Conservation (phyloP, 169 alveolate species). For the Babesia sp. region DNA sequence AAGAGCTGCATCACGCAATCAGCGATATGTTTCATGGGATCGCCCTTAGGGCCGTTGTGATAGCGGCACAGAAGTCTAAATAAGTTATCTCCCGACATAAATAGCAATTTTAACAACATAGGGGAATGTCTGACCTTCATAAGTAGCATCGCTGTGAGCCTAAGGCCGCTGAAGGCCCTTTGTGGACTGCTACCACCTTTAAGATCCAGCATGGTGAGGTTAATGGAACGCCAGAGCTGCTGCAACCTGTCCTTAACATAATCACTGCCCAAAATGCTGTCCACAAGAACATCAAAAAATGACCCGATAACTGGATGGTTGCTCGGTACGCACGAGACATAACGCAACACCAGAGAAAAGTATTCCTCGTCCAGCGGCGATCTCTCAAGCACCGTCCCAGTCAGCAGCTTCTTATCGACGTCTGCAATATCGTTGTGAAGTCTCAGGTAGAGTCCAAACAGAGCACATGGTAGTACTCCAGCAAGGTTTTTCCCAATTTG, state of each 20-base stretch:
- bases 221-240: slow-evolving; percentile 33
- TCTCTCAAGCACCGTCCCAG: slow-evolving; percentile 8
- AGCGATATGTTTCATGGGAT: background rate
- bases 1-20: slow-evolving; percentile 8
- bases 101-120: background rate
- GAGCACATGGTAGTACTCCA: slow-evolving; percentile 35
- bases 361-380: slow-evolving; percentile 6
- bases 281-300: slow-evolving; percentile 12
- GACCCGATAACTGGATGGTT: slow-evolving; percentile 45
- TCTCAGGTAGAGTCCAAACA: slow-evolving; percentile 18
- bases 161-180: slow-evolving; percentile 32
- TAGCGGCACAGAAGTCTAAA: slow-evolving; percentile 23
- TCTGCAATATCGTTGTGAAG: background rate
- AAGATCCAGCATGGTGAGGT: slow-evolving; percentile 21
- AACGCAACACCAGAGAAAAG: slow-evolving; percentile 18
- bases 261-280: slow-evolving; percentile 1
- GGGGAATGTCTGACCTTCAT: slow-evolving; percentile 19
- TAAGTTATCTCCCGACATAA: background rate
- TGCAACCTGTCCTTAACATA: slow-evolving; percentile 4
- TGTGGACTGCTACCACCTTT: slow-evolving; percentile 18
- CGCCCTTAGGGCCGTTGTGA: slow-evolving; percentile 9
- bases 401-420: background rate
- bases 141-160: slow-evolving; percentile 16
- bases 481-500: slow-evolving; percentile 4
- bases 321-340: slow-evolving; percentile 31